These are phyloP conservation scores for Populus davidiana DNA, from an alignment of 345 rosid genomes.

Conservation along the genomic window DNA sequence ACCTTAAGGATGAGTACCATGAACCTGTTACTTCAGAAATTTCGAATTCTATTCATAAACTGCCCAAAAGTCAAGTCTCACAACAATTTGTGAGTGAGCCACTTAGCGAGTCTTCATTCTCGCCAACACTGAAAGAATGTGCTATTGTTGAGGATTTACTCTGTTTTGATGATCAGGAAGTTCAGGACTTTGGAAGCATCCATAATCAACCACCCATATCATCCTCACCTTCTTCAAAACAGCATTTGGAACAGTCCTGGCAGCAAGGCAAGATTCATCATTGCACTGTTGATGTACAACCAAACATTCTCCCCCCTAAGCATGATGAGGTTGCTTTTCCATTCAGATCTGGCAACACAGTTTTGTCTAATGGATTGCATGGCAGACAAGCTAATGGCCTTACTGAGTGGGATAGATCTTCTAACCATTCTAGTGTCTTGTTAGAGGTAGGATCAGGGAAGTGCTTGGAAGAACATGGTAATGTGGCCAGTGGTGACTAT, in stretches of 20 bases:
- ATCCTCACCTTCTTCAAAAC: constrained; percentile 5
- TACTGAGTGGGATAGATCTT: neutral
- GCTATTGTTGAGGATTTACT: constrained; percentile 24
- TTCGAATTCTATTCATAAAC: constrained; percentile 13
- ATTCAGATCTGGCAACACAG: neutral
- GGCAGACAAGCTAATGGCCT: constrained; percentile 2
- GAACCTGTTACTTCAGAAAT: constrained; percentile 3
- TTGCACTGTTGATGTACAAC: neutral
- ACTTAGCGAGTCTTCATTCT: constrained; percentile 30
- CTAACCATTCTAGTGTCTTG: neutral
- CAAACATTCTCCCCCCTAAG: neutral
- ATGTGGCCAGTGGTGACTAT: constrained; percentile 1
- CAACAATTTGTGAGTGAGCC: constrained; percentile 23
- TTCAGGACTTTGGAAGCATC: constrained; percentile 22
- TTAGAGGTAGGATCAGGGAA: neutral
- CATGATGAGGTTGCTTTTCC: neutral
- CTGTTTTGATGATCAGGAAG: constrained; percentile 40
- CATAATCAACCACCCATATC: constrained; percentile 13
- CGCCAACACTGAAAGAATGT: constrained; percentile 24
- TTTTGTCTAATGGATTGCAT: constrained; percentile 4
- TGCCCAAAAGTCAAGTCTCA: constrained; percentile 10
- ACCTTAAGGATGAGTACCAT: constrained; percentile 12
- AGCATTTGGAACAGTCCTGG: constrained; percentile 12
- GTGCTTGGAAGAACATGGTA: constrained; percentile 3
- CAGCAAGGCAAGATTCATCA: constrained; percentile 4